Conservation (phyloP, 768 basidiomycete species). For the Pulveroboletus sp. region DNA sequence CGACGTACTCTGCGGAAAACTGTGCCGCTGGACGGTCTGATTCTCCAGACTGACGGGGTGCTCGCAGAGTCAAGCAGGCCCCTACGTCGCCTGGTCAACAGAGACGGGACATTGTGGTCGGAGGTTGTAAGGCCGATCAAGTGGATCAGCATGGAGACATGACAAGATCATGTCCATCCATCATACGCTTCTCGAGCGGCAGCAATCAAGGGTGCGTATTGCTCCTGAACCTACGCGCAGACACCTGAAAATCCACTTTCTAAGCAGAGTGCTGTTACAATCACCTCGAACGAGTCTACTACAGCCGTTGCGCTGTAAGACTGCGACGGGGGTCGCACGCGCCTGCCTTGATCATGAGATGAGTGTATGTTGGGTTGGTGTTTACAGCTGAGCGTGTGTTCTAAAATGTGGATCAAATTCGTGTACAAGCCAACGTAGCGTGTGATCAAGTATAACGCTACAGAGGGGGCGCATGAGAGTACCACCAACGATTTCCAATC, state of each 20-base stretch:
- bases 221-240: slow-evolving; percentile 34
- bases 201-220: slow-evolving; percentile 36
- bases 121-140: slow-evolving; percentile 11
- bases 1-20: slow-evolving; percentile 13
- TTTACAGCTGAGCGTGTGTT: slow-evolving; percentile 25
- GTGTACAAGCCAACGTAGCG: slow-evolving; percentile 30
- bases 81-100: slow-evolving; percentile 14
- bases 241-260: slow-evolving; percentile 37
- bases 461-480: slow-evolving; percentile 39
- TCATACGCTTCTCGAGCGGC: slow-evolving; percentile 28
- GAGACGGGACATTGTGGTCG: neutral
- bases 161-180: slow-evolving; percentile 10
- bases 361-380: slow-evolving; percentile 36
- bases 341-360: slow-evolving; percentile 35
- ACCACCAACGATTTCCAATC: slow-evolving; percentile 46
- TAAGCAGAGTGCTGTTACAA: slow-evolving; percentile 40
- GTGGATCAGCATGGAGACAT: slow-evolving; percentile 3
- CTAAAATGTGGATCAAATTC: slow-evolving; percentile 5
- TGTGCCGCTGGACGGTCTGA: slow-evolving; percentile 13
- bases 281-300: slow-evolving; percentile 45
- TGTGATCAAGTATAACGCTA: slow-evolving; percentile 37
- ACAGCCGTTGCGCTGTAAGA: slow-evolving; percentile 32
- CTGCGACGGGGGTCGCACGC: slow-evolving; percentile 15
- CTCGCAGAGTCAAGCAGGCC: slow-evolving; percentile 1
- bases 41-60: slow-evolving; percentile 18